Evolutionary conservation across 768 basidiomycete genomes (phyloP).

Genomic region (Phylloporus sp.): DNA sequence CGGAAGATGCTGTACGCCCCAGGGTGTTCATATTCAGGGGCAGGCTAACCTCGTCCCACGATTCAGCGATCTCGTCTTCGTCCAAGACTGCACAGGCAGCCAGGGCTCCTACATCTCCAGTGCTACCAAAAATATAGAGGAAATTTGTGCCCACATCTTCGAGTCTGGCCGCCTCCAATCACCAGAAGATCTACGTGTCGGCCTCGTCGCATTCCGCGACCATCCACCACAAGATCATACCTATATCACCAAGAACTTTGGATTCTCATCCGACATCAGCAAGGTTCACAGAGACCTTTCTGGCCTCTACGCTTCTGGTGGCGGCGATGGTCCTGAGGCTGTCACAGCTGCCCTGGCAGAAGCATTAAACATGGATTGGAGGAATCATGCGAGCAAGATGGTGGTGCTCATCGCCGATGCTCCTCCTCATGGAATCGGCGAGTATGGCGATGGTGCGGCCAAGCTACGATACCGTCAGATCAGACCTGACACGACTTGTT

Average conservation of each 20-base stretch:
- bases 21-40: conserved; percentile 6
- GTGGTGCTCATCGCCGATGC: conserved; percentile 96
- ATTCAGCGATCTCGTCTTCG: conserved; percentile 84
- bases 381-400: conserved; percentile 88
- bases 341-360: conserved; percentile 92
- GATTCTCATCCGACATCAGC: conserved; percentile 88
- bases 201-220: conserved; percentile 92
- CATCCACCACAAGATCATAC: conserved; percentile 97
- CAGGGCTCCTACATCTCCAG: conserved; percentile 90
- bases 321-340: conserved; percentile 95
- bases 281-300: conserved; percentile 84
- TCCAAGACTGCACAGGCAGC: conserved; percentile 93
- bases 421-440: conserved; percentile 95
- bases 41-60: conserved; percentile 12
- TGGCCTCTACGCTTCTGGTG: conserved; percentile 81
- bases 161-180: conserved; percentile 89
- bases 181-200: conserved; percentile 85
- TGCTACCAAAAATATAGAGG: conserved; percentile 93
- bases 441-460: conserved; percentile 86
- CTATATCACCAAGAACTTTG: conserved; percentile 90
- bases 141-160: conserved; percentile 92
- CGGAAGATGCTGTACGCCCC: conserved; percentile 76
- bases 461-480: not conserved
- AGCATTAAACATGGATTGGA: conserved; percentile 87
- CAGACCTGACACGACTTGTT: conserved; percentile 11